Evolutionary conservation across 768 basidiomycete genomes (phyloP).

Genomic region (Suillus luteus): DNA sequence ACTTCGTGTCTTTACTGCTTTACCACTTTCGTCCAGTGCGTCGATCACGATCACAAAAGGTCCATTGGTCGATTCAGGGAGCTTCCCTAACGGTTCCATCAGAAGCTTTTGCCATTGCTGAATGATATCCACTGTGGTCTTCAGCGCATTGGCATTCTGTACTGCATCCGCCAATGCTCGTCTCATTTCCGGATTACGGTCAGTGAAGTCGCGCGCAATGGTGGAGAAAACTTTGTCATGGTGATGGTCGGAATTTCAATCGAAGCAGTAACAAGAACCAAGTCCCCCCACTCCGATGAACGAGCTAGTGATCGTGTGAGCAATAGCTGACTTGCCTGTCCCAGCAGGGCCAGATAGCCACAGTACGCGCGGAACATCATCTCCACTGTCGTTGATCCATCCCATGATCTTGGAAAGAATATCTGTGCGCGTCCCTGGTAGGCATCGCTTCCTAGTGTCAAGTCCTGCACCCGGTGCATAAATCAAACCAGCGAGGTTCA

Average conservation of each 20-base stretch:
- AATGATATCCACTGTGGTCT: slow-evolving; percentile 5
- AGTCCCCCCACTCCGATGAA: slow-evolving; percentile 17
- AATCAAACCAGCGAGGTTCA: slow-evolving; percentile 4
- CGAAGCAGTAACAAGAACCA: slow-evolving; percentile 27
- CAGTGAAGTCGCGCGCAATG: slow-evolving; percentile 10
- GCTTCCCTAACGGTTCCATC: slow-evolving; percentile 17
- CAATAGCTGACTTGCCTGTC: slow-evolving; percentile 29
- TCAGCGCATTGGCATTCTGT: slow-evolving; percentile 1
- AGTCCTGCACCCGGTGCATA: slow-evolving; percentile 12
- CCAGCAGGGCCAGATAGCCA: slow-evolving; percentile 31
- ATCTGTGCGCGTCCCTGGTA: slow-evolving; percentile 24
- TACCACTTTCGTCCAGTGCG: slow-evolving; percentile 23
- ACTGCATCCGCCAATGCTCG: slow-evolving; percentile 5
- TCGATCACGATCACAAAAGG: slow-evolving; percentile 31
- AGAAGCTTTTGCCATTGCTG: slow-evolving; percentile 24
- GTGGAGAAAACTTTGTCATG: slow-evolving; percentile 23
- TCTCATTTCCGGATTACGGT: slow-evolving; percentile 4
- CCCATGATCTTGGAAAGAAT: slow-evolving; percentile 28
- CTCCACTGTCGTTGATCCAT: slow-evolving; percentile 24
- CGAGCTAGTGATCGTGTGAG: slow-evolving; percentile 14
- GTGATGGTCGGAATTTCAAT: slow-evolving; percentile 14
- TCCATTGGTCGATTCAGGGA: slow-evolving; percentile 10
- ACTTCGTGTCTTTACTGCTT: slow-evolving; percentile 7
- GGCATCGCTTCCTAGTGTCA: slow-evolving; percentile 19
- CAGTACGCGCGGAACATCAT: slow-evolving; percentile 16